Base-by-base conservation (phyloP, 371 early-diverging fungal genomes). In the Saksenaea oblongispora region DNA sequence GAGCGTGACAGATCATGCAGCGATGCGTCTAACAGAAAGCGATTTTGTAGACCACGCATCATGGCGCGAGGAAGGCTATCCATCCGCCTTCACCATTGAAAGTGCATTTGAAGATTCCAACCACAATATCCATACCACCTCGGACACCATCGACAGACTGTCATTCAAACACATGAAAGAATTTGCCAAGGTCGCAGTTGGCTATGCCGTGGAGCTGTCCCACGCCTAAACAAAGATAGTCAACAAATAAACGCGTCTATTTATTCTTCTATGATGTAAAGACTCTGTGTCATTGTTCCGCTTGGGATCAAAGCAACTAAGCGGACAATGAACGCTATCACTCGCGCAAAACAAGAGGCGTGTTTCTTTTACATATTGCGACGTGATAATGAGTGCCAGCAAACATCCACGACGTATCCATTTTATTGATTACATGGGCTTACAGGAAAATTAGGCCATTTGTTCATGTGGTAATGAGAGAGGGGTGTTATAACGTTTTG, bases 11-110 rank as follows among this genome's bases (percentile, higher is more conserved):
- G 31, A 34, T 18, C 11, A 13, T 5, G n/a, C n/a, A 36, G 72
- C 70, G 4, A 75, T 75, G 41, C 76, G 61, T 3, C 82, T 80
- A 26, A 26, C 18, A 3, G 13, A 28, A 15, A 13, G 18, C 5
- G 0, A 3, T 56, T 31, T 56, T 75, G 83, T 89, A 64, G 96
- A 98, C 76, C 96, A 98, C 69, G 95, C 96, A 15, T 91, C 94
- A 17, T 98, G 95, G 95, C 84, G 83, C 64, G 87, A 91, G 68
- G 85, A 86, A 26, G 95, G 95, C 0, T 95, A 82, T 77, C 90
- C 90, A 18, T 89, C 95, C 26, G 91, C 92, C 5, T 95, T 95
- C 66, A 83, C 92, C 1, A 94, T 94, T 59, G 97, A 97, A 81
- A 86, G 87, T 17, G 82, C 78, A 13, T 87, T 91, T 69, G 80